Base-by-base conservation (phyloP, 2,329 filamentous ascomycete genomes). In the Xylariaceae sp. region DNA sequence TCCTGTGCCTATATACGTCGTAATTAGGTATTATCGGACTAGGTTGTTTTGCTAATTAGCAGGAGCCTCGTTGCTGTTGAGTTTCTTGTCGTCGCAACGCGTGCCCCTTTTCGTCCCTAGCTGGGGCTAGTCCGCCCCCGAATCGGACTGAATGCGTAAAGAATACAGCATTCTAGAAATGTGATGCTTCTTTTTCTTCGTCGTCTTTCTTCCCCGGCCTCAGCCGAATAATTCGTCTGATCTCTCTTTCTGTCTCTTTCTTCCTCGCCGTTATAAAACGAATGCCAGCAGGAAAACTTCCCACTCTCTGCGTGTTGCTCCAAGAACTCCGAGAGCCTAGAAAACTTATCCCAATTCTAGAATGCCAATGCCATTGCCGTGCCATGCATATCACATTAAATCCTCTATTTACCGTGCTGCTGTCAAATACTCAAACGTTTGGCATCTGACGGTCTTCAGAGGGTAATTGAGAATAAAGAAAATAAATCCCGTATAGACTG, bases 311-410 rank as follows among this genome's bases (percentile, higher is more conserved):
- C 73, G 71, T 68, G 64, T 69, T 76, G 75, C 75, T 77, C 76
- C 76, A 67, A 72, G 69, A 79, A 80, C 77, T 78, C 78, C 77
- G 65, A 70, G 73, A 71, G 73, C 72, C 73, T 69, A 70, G 67
- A 70, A 74, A 71, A 65, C 37, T 67, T 69, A 68, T 73, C 74
- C 72, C 70, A 72, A 70, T 73, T 78, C 75, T 78, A 78, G 72
- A 74, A 77, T 76, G 74, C 74, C 72, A 75, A 76, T 77, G 74
- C 75, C 75, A 68, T 77, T 78, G 74, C 76, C 74, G 72, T 77
- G 74, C 75, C 74, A 72, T 77, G 74, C 75, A 76, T 77, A 76
- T 76, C 75, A 78, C 75, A 76, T 76, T 73, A 76, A 75, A 73
- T 73, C 72, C 73, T 78, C 72, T 79, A 79, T 79, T 74, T 78